Base-by-base conservation (phyloP, 2,329 filamentous ascomycete species). In the Colletotrichum melonis region DNA sequence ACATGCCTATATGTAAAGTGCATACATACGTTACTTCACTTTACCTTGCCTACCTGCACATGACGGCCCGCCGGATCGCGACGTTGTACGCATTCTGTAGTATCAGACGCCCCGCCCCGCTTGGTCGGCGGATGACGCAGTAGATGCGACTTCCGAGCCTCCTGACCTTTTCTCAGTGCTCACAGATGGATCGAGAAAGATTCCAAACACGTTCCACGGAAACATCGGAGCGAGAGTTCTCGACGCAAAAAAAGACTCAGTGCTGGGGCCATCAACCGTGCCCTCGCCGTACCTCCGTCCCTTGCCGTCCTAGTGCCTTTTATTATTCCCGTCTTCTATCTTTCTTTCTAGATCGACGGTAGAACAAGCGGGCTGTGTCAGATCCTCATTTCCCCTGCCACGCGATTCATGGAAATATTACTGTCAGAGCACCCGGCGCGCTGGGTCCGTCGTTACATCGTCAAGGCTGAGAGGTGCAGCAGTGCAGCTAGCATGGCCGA, bases 271-370 rank as follows among this genome's bases (percentile, higher is more conserved):
- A 42, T 42, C 38, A 42, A 42, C 38, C 38, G 38, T 42, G 38
- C 38, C 38, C 38, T 19, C 6, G 38, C 38, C 16, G 2, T 19
- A 42, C 38, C 14, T 42, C 38, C 16, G 16, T 8, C 38, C 38
- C 49, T 55, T 11, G 42, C 42, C 19, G 7, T 22, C 1, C 19
- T 49, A 22, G 19, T 3, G 42, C 3, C 4, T 5, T 35, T 35
- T 5, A 35, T 35, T 35, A 35, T 22, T 22, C 19, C 42, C 19
- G 3, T 49, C 32, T 42, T 9, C 24, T 9, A 1, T 30, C 11
- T 2, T 22, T 49, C 26, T 14, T 73, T 73, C 67, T 57, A 73
- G 70, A 73, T 28, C 67, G 26, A 30, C 70, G 70, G 46, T 57
- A 70, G 67, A 70, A 70, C 32, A 58, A 55, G 26, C 59, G 42